Evolutionary conservation across 2,329 filamentous ascomycete species (phyloP).

Genomic region (Elsinoe perseae): DNA sequence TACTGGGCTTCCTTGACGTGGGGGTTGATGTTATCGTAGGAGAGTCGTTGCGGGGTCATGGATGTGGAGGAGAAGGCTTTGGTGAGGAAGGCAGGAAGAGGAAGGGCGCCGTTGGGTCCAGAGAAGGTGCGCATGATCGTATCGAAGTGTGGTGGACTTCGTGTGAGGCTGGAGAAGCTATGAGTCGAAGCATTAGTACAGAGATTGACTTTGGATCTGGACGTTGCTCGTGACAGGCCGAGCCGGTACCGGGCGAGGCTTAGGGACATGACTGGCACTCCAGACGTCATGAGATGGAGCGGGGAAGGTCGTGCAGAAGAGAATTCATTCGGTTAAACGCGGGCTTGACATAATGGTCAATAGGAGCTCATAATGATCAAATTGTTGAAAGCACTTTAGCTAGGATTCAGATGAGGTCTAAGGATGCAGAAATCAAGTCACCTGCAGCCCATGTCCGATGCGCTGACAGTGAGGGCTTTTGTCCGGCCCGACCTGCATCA

Average conservation of each 20-base stretch:
- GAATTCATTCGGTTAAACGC: not conserved
- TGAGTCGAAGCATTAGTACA: not conserved
- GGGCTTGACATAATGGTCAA: not conserved
- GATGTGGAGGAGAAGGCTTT: conserved; percentile 16
- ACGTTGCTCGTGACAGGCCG: not conserved
- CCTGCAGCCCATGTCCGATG: too few species aligned
- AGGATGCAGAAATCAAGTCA: not conserved
- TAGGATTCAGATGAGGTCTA: not conserved
- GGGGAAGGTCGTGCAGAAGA: not conserved
- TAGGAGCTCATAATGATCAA: too few species aligned
- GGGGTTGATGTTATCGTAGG: conserved; percentile 83
- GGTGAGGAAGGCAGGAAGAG: conserved; percentile 8
- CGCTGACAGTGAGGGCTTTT: not conserved
- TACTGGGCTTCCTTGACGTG: conserved; percentile 84
- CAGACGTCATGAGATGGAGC: not conserved
- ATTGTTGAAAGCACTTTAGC: too few species aligned
- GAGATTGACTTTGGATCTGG: conserved; percentile 7
- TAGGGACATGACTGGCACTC: not conserved
- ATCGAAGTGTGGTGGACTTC: not conserved
- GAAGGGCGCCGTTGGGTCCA: conserved; percentile 7
- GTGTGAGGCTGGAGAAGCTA: conserved; percentile 3
- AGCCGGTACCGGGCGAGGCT: conserved; percentile 1
- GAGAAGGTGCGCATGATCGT: not conserved
- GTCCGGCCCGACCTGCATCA: not conserved
- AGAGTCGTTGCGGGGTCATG: conserved; percentile 39